Conservation (phyloP, 2,329 filamentous ascomycete species). For the Aureobasidium sp. region DNA sequence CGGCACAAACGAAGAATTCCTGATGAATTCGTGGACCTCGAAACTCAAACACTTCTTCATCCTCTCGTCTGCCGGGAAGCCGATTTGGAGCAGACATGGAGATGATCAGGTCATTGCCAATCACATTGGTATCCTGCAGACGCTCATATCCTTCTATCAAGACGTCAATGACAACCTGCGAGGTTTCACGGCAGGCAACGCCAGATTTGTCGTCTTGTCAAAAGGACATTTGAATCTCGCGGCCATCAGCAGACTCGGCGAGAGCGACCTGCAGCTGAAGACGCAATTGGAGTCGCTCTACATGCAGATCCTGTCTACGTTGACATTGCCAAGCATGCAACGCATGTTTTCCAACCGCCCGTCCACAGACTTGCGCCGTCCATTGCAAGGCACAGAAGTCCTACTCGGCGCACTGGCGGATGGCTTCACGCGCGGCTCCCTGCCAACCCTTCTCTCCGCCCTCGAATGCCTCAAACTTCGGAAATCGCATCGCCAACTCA, state of each 20-base stretch:
- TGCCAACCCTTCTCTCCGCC: constrained; percentile 79
- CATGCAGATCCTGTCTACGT: constrained; percentile 94
- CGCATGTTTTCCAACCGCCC: constrained; percentile 84
- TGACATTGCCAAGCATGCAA: constrained; percentile 80
- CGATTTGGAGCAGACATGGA: constrained; percentile 92
- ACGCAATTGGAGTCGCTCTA: constrained; percentile 89
- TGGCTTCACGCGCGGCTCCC: constrained; percentile 87
- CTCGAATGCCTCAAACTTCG: constrained; percentile 89
- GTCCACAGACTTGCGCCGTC: constrained; percentile 86
- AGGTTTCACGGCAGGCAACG: constrained; percentile 78
- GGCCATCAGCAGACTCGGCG: constrained; percentile 84
- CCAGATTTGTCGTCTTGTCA: constrained; percentile 77
- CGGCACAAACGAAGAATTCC: constrained; percentile 47
- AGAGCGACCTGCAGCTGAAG: constrained; percentile 82
- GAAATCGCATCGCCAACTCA: constrained; percentile 75
- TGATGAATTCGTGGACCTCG: constrained; percentile 72
- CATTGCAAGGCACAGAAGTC: constrained; percentile 83
- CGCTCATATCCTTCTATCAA: constrained; percentile 95
- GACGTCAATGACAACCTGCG: constrained; percentile 67
- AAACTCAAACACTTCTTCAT: constrained; percentile 98
- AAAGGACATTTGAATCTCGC: constrained; percentile 88
- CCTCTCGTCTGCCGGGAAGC: constrained; percentile 90
- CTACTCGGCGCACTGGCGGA: constrained; percentile 88
- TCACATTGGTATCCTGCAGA: constrained; percentile 92
- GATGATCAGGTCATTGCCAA: constrained; percentile 84